These are phyloP conservation scores for Mycena chlorophos DNA, from an alignment of 768 basidiomycete genomes.

Conservation along the genomic window DNA sequence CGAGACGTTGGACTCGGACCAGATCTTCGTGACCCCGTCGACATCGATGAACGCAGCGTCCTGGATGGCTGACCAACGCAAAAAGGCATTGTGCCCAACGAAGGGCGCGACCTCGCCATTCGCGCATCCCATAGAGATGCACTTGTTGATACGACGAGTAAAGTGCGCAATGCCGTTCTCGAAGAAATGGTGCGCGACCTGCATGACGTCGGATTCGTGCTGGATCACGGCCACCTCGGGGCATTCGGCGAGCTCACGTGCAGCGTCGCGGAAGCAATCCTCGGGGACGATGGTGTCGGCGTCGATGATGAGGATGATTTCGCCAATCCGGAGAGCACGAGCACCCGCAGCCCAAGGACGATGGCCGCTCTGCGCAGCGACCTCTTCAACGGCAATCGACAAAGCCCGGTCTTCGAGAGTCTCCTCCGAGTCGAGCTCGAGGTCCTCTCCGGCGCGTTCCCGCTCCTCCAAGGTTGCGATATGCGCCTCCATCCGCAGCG, in stretches of 20 bases:
- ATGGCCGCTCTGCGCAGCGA: slow-evolving; percentile 65
- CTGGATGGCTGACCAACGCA: slow-evolving; percentile 87
- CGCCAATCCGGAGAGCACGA: slow-evolving; percentile 72
- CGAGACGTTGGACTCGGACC: slow-evolving; percentile 81
- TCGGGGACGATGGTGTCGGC: slow-evolving; percentile 66
- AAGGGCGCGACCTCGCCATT: slow-evolving; percentile 84
- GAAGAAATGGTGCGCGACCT: slow-evolving; percentile 86
- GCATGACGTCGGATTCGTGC: slow-evolving; percentile 90
- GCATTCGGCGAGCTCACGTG: slow-evolving; percentile 77
- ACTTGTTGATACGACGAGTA: slow-evolving; percentile 82
- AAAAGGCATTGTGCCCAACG: slow-evolving; percentile 86
- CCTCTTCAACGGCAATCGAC: slow-evolving; percentile 72
- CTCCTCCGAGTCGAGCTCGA: slow-evolving; percentile 38
- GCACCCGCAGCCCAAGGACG: slow-evolving; percentile 72
- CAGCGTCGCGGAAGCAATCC: slow-evolving; percentile 90
- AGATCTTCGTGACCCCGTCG: slow-evolving; percentile 70
- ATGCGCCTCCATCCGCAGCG: slow-evolving; percentile 61
- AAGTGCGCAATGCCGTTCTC: slow-evolving; percentile 90
- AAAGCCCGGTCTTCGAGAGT: slow-evolving; percentile 71
- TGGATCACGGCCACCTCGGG: slow-evolving; percentile 88
- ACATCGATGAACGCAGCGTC: slow-evolving; percentile 78
- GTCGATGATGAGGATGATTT: slow-evolving; percentile 79
- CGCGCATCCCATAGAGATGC: slow-evolving; percentile 76
- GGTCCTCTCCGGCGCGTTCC: slow-evolving; percentile 32
- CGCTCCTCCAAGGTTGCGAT: slow-evolving; percentile 47